phyloP scores from a whole-genome alignment of 1,284 basidiomycete genomes.

The Ustilago lituana region DNA sequence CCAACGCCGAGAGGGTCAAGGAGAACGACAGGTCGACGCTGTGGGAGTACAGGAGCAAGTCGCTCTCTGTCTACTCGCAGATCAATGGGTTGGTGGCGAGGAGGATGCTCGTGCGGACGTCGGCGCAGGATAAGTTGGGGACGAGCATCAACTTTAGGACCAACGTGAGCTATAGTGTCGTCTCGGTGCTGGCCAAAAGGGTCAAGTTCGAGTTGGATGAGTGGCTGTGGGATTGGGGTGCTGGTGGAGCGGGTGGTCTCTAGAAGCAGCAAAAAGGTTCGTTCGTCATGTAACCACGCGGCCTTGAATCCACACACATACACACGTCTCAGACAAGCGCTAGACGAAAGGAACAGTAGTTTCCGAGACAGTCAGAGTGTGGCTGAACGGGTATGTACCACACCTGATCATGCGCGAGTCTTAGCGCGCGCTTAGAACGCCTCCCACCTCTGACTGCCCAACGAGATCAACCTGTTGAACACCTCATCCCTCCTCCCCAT shows the following conservation, averaged over 20 bases:
- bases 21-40: slow-evolving; percentile 23
- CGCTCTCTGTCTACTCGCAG: slow-evolving; percentile 36
- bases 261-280: slow-evolving; percentile 2
- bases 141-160: slow-evolving; percentile 46
- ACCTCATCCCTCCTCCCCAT: slow-evolving; percentile 66
- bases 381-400: too few species aligned
- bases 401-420: too few species aligned
- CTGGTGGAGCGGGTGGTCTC: slow-evolving; percentile 18
- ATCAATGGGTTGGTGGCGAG: slow-evolving; percentile 46
- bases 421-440: slow-evolving; percentile 16
- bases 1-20: too few species aligned
- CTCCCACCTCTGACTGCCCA: slow-evolving; percentile 54
- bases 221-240: slow-evolving; percentile 56
- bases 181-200: slow-evolving; percentile 29
- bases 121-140: slow-evolving; percentile 38
- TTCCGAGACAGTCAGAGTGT: too few species aligned
- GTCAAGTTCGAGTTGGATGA: slow-evolving; percentile 51
- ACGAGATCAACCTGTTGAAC: slow-evolving; percentile 63
- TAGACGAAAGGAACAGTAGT: too few species aligned
- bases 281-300: too few species aligned
- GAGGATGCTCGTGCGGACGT: slow-evolving; percentile 44
- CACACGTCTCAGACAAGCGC: too few species aligned
- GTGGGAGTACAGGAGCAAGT: slow-evolving; percentile 39
- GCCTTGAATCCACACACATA: neutral
- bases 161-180: slow-evolving; percentile 43